These are phyloP conservation scores for Crithidia bombi DNA, from an alignment of 208 protist species.

Conservation along the genomic window DNA sequence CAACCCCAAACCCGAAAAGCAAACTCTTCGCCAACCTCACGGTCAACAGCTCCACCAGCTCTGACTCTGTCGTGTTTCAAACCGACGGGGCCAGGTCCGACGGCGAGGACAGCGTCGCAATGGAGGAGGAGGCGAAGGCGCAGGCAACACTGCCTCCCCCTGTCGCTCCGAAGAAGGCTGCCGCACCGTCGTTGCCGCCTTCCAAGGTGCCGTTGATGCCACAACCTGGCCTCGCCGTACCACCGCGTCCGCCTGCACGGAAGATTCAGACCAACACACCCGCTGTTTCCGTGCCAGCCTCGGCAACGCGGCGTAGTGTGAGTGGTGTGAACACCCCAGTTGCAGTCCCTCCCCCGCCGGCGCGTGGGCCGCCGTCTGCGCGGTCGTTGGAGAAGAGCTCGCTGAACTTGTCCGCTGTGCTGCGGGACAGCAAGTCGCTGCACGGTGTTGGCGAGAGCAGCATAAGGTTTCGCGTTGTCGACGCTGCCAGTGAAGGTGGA, in stretches of 20 bases:
- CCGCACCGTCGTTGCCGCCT: background rate
- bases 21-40: slow-evolving; percentile 26
- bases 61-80: slow-evolving; percentile 24
- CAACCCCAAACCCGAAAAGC: background rate
- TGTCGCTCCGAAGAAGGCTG: background rate
- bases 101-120: slow-evolving; percentile 1
- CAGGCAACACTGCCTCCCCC: background rate
- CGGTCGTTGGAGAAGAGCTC: background rate
- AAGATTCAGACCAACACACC: background rate
- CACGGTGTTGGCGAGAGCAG: background rate
- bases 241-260: slow-evolving; percentile 6
- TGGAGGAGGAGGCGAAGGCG: slow-evolving; percentile 1
- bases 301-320: background rate
- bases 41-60: slow-evolving; percentile 18
- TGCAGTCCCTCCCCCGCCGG: background rate
- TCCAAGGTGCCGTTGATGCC: background rate
- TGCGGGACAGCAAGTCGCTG: background rate
- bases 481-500: background rate
- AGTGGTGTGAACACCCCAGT: background rate
- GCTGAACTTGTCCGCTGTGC: slow-evolving; percentile 10
- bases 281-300: background rate
- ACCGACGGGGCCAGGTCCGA: slow-evolving; percentile 6
- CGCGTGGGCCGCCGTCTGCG: background rate
- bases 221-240: background rate
- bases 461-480: background rate